These are phyloP conservation scores for Cryptococcus wingfieldii DNA, from an alignment of 1,284 basidiomycete genomes.

Conservation along the genomic window DNA sequence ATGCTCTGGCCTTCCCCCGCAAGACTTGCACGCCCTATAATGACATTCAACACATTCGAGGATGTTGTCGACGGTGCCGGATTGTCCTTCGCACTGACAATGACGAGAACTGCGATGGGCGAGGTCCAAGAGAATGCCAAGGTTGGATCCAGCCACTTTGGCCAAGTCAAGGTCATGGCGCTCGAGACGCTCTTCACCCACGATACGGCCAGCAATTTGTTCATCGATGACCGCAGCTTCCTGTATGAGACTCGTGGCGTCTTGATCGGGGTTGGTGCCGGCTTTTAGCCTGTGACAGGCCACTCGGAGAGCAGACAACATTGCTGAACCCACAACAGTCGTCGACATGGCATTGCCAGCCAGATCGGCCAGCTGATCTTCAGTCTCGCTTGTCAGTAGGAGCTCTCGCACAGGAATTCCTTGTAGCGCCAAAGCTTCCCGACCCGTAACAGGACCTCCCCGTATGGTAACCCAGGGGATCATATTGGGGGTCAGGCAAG, in stretches of 20 bases:
- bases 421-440: conserved; percentile 89
- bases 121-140: conserved; percentile 59
- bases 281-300: conserved; percentile 62
- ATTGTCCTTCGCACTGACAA: conserved; percentile 83
- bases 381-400: conserved; percentile 82
- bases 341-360: conserved; percentile 97
- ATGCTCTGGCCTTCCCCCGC: conserved; percentile 86
- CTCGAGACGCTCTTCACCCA: conserved; percentile 64
- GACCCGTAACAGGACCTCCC: conserved; percentile 90
- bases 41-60: conserved; percentile 71
- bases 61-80: conserved; percentile 66
- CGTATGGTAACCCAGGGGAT: conserved; percentile 94
- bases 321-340: conserved; percentile 87
- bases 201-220: conserved; percentile 56
- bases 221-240: conserved; percentile 49
- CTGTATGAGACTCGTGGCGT: conserved; percentile 49
- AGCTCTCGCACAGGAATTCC: conserved; percentile 89
- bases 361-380: conserved; percentile 89
- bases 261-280: conserved; percentile 55
- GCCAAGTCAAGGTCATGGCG: conserved; percentile 66
- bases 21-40: conserved; percentile 74
- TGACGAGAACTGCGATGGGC: conserved; percentile 72
- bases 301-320: conserved; percentile 73
- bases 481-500: conserved; percentile 91
- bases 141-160: conserved; percentile 53